Base-by-base conservation (phyloP, 805 yeast genomes). In the Sugiyamaella chiloensis region DNA sequence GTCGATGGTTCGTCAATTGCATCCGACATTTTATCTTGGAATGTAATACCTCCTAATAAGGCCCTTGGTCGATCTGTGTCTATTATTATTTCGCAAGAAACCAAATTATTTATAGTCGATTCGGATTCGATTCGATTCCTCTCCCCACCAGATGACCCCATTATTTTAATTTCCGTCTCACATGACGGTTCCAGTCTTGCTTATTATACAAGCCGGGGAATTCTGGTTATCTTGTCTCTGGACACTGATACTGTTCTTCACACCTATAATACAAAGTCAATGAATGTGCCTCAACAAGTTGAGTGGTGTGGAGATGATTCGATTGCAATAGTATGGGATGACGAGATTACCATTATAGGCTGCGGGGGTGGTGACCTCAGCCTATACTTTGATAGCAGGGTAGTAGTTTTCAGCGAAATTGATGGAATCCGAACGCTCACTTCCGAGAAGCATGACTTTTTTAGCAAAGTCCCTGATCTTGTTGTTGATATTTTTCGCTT, bases 261-360 rank as follows among this genome's bases (percentile, higher is more conserved):
- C 36, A 75, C 71, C 40, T 75, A 71, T 56, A 61, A 72, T 6
- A 67, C 77, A 37, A 59, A 54, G 27, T 42, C 50, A 24, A 64
- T 64, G 4, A 52, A 57, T 4, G 50, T 56, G 0, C 81, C 84
- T 0, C 63, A 59, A 35, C 73, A 75, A 50, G 66, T 86, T 16
- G 74, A 73, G 48, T 93, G 97, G 98, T 84, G 96, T 61, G 87
- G 91, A 0, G 80, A 83, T 55, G 96, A 88, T 64, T 87, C 93
- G 0, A 80, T 90, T 1, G 80, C 82, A 0, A 60, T 83, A 9
- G 68, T 79, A 1, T 66, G 66, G 51, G 68, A 74, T 2, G 91
- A 84, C 55, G 88, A 84, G 44, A 57, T 88, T 23, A 75, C 76
- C 51, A 61, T 90, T 12, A 72, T 83, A 29, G 96, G 95, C 0